Conservation (phyloP, 2,329 filamentous ascomycete genomes). For the Cladophialophora immunda region DNA sequence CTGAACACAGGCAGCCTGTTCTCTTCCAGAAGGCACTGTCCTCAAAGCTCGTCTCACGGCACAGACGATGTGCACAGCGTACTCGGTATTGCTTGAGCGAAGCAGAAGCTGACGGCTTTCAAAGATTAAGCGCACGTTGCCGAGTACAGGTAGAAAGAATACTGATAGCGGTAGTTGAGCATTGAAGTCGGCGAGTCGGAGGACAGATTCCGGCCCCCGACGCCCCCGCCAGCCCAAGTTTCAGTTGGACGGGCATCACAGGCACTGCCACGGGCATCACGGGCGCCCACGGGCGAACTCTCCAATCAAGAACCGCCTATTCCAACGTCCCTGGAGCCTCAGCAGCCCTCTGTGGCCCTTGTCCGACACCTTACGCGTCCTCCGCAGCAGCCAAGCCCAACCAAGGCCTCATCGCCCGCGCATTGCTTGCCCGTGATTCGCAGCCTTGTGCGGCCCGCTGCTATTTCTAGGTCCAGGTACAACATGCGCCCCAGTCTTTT, state of each 20-base stretch:
- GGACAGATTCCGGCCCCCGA: neutral
- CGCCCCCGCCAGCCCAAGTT: neutral
- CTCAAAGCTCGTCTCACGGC: no score
- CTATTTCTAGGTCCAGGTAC: neutral
- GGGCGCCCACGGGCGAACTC: neutral
- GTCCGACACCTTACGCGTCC: conserved; percentile 5
- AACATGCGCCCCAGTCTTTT: neutral
- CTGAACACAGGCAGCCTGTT: no score
- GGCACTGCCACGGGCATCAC: neutral
- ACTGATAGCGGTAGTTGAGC: neutral
- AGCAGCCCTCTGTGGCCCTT: no score
- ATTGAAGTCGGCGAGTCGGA: neutral
- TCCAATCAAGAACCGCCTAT: neutral
- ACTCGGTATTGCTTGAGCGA: neutral
- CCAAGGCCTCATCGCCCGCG: neutral
- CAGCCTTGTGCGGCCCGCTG: conserved; percentile 2
- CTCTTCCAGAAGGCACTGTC: no score
- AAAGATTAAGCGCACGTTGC: no score
- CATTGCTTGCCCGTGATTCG: neutral
- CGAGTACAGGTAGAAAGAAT: neutral
- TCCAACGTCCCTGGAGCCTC: neutral
- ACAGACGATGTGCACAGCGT: no score
- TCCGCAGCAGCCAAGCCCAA: neutral
- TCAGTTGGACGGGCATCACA: neutral
- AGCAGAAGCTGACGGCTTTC: neutral